Conservation (phyloP, 306 rosid genomes). For the Pterocarpus santalinus region DNA sequence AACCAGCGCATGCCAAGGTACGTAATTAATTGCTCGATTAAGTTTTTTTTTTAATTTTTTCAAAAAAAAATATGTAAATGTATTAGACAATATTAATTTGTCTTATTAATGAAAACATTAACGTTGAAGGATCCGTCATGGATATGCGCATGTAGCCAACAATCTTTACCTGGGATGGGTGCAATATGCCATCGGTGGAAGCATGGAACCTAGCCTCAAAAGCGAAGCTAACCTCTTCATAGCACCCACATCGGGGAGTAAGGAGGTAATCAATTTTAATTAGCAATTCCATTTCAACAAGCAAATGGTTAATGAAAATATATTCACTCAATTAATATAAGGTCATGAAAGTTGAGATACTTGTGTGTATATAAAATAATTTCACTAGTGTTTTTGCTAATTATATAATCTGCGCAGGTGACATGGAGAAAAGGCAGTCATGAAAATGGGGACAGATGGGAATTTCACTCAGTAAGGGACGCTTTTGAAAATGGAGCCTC, state of each 20-base stretch:
- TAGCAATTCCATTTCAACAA: neutral
- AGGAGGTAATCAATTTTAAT: slow-evolving; percentile 44
- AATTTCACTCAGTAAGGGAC: slow-evolving; percentile 53
- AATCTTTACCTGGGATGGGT: slow-evolving; percentile 53
- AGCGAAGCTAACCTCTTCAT: slow-evolving; percentile 61
- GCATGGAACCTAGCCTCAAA: slow-evolving; percentile 56
- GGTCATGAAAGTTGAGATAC: neutral
- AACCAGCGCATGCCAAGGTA: slow-evolving; percentile 56
- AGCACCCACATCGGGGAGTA: slow-evolving; percentile 51
- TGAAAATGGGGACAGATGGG: slow-evolving; percentile 28
- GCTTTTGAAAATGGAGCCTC: slow-evolving; percentile 58
- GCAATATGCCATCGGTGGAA: slow-evolving; percentile 59
- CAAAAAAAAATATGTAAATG: neutral
- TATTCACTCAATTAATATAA: neutral
- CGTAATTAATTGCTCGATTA: neutral
- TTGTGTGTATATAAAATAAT: neutral
- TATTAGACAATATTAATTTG: neutral
- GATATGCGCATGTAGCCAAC: slow-evolving; percentile 59
- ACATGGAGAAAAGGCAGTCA: slow-evolving; percentile 53
- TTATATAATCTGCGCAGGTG: slow-evolving; percentile 22
- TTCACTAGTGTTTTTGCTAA: neutral
- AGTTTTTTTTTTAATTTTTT: neutral
- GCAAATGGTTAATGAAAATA: no score
- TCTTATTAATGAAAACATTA: neutral
- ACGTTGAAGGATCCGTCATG: slow-evolving; percentile 46